phyloP scores from a whole-genome alignment of 768 basidiomycete genomes.

The Peribolospora baueri region DNA sequence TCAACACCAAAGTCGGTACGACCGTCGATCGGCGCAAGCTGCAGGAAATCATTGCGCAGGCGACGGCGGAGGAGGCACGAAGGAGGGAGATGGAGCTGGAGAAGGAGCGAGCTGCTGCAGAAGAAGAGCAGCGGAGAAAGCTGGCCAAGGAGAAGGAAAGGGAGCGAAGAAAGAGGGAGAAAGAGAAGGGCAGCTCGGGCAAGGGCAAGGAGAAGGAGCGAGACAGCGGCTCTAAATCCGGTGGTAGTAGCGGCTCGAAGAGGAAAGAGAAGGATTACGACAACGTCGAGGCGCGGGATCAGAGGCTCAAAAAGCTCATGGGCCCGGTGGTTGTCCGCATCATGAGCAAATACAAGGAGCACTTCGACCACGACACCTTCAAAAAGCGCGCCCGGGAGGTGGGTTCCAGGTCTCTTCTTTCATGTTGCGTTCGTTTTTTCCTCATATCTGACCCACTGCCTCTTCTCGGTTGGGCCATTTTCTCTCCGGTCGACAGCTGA shows the following conservation, averaged over 20 bases:
- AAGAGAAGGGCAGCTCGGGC: constrained; percentile 8
- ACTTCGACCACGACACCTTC: constrained; percentile 53
- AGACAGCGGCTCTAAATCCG: constrained; percentile 1
- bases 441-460: background rate
- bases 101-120: constrained; percentile 10
- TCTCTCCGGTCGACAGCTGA: constrained; percentile 31
- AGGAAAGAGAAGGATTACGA: constrained; percentile 10
- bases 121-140: constrained; percentile 1
- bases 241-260: constrained; percentile 6
- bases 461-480: background rate
- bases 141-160: constrained; percentile 5
- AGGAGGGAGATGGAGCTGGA: constrained; percentile 10
- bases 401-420: constrained; percentile 9
- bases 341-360: constrained; percentile 66
- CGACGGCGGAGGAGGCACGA: constrained; percentile 14
- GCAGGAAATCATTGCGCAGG: constrained; percentile 22
- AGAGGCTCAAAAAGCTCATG: constrained; percentile 54
- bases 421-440: background rate
- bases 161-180: constrained; percentile 28
- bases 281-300: constrained; percentile 27
- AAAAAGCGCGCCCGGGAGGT: constrained; percentile 94
- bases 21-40: constrained; percentile 12
- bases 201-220: constrained; percentile 1
- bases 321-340: constrained; percentile 72
- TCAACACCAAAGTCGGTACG: constrained; percentile 5